Percentiles rank a stretch among this genome's conserved stretches.
Conservation (phyloP, 2,329 filamentous ascomycete genomes). For the Huntiella savannae region DNA sequence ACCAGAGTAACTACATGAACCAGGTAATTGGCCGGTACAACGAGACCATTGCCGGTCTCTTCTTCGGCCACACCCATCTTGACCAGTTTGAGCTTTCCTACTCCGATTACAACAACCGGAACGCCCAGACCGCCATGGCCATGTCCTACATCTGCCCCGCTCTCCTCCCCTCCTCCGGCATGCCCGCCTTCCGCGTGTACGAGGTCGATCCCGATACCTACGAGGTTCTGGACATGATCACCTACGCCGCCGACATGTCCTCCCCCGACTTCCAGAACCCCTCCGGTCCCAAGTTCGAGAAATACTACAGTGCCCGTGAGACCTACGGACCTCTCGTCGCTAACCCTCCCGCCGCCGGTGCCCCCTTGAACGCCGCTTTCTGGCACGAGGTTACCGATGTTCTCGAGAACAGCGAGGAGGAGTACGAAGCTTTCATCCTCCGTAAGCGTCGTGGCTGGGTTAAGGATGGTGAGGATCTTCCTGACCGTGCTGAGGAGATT, state of each 20-base stretch:
- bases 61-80: slow-evolving; percentile 38
- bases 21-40: slow-evolving; percentile 34
- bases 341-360: slow-evolving; percentile 21
- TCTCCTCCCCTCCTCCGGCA: slow-evolving; percentile 34
- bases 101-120: slow-evolving; percentile 24
- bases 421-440: slow-evolving; percentile 28
- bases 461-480: slow-evolving; percentile 20
- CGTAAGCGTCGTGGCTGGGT: slow-evolving; percentile 29
- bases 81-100: slow-evolving; percentile 39
- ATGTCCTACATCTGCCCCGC: slow-evolving; percentile 36
- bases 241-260: slow-evolving; percentile 34
- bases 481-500: slow-evolving; percentile 23
- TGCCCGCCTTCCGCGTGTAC: slow-evolving; percentile 39
- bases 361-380: slow-evolving; percentile 34
- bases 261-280: slow-evolving; percentile 23
- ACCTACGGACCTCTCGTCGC: slow-evolving; percentile 28
- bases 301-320: slow-evolving; percentile 37
- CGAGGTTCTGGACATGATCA: slow-evolving; percentile 32
- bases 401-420: slow-evolving; percentile 23
- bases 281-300: slow-evolving; percentile 29
- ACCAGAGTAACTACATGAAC: slow-evolving; percentile 32
- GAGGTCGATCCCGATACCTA: slow-evolving; percentile 37
- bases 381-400: slow-evolving; percentile 37
- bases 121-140: slow-evolving; percentile 24
- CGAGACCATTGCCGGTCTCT: slow-evolving; percentile 33